These are phyloP conservation scores for Aspergillus texensis DNA, from an alignment of 2,329 filamentous ascomycete species.

Conservation along the genomic window DNA sequence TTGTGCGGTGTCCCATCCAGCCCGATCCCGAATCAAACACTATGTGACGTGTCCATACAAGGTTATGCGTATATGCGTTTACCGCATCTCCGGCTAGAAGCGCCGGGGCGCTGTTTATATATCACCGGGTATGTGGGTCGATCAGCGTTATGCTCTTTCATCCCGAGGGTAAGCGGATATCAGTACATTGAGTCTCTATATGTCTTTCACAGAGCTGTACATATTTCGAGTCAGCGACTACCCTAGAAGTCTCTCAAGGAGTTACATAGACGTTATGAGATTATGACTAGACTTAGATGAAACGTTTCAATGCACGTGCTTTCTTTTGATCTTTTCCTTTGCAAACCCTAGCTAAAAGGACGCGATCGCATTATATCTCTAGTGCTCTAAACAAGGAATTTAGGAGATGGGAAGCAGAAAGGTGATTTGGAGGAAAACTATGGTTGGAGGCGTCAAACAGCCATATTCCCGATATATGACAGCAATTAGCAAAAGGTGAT, in stretches of 20 bases:
- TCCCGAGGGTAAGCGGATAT: not conserved
- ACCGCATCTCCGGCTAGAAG: not conserved
- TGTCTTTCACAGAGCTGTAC: not conserved
- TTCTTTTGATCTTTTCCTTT: not conserved
- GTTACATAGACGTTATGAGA: conserved; percentile 3
- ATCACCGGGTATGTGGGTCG: not conserved
- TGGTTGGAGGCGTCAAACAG: not conserved
- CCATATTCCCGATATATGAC: not conserved
- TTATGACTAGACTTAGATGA: conserved; percentile 8
- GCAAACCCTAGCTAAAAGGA: not conserved
- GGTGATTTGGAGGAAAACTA: not conserved
- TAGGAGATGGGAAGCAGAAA: not conserved
- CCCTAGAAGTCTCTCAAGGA: not conserved
- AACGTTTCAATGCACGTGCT: not conserved
- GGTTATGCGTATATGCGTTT: not conserved
- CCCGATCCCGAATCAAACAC: not conserved
- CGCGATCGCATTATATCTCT: not conserved
- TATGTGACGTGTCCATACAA: not conserved
- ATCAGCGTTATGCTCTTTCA: not conserved
- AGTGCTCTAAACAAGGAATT: not conserved
- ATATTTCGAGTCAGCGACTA: conserved; percentile 2
- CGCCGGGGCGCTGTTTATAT: not conserved
- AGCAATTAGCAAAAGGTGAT: not conserved
- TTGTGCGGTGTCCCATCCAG: not conserved
- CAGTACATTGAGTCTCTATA: not conserved